Evolutionary conservation across 495 filamentous ascomycete genomes (phyloP), one percentile per base, ranked within the genome.

Genomic region (Sordaria brevicollis): DNA sequence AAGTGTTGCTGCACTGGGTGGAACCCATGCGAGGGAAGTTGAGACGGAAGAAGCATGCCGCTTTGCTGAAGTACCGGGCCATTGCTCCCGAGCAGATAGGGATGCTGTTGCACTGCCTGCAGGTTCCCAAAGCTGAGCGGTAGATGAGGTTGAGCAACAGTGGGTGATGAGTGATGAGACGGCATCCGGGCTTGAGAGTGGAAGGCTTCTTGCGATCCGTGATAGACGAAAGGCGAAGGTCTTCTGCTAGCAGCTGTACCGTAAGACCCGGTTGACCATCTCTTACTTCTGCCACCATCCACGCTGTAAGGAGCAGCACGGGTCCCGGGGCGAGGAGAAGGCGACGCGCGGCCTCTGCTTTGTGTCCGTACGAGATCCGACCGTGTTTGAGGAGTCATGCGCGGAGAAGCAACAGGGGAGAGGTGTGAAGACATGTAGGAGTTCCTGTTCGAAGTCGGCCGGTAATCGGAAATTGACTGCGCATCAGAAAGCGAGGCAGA

Each of bases 251-350:
- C 79, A 29, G 82, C 75, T 3, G 85, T 82, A n/a, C 79, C 84
- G 75, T 84, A 89, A 19, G 86, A 90, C 25, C 88, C 89, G 13
- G 89, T 91, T 29, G 89, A 91, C 89, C 89, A 92, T 70, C 89
- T 81, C 81, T 91, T 91, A 75, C 85, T 89, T 69, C 88, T 82
- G 43, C 82, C 82, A 41, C 80, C 81, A 36, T 89, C 88, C 68
- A 89, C 82, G 25, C 79, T 85, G 74, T 92, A 91, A 21, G 89
- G 89, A 33, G 84, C 86, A 36, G 88, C 83, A 71, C 90, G 86
- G 78, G 89, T 83, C 62, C 82, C 86, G 65, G 86, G 85, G 67
- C 89, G 84, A 69, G 89, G 87, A 35, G 89, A 90, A 65, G 90
- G 88, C 54, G 89, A 91, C 1, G 88, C 86, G n/a, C 83, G 78